Percentiles rank a stretch among this genome's conserved stretches.
Conservation (phyloP, 2,329 filamentous ascomycete genomes). For the Aspergillus latus region DNA sequence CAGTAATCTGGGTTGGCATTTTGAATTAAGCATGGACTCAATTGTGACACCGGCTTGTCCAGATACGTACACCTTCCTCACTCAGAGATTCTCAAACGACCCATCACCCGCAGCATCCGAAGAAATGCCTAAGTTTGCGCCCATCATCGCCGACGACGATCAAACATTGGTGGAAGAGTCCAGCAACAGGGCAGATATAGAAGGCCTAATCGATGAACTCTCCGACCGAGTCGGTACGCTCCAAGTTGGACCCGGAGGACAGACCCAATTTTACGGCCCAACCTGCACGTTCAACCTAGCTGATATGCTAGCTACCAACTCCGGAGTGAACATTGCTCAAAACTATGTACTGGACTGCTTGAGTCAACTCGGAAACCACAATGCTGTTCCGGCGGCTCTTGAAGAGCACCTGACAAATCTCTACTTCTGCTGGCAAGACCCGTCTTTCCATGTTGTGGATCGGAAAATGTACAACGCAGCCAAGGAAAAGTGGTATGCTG, state of each 20-base stretch:
- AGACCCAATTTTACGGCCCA: slow-evolving; percentile 1
- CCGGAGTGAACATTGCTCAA: not conserved
- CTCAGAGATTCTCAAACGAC: not conserved
- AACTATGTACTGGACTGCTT: slow-evolving; percentile 8
- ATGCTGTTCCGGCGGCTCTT: slow-evolving; percentile 28
- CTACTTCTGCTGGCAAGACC: slow-evolving; percentile 45
- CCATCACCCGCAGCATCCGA: not conserved
- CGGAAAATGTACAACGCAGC: slow-evolving; percentile 25
- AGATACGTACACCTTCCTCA: not conserved
- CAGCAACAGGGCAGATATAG: not conserved
- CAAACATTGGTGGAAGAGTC: not conserved
- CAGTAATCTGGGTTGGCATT: not conserved
- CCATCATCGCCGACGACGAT: not conserved
- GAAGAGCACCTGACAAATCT: slow-evolving; percentile 39
- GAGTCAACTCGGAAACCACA: slow-evolving; percentile 26
- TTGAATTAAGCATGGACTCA: not conserved
- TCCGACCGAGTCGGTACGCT: slow-evolving; percentile 1
- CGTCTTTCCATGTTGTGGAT: slow-evolving; percentile 39
- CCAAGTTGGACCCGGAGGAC: not conserved
- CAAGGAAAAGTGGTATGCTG: slow-evolving; percentile 17
- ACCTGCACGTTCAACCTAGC: slow-evolving; percentile 6
- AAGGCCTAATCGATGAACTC: slow-evolving; percentile 2
- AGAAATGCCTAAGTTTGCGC: not conserved
- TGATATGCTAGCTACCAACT: not conserved
- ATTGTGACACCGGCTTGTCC: not conserved